These are phyloP conservation scores for Talaromyces borbonicus DNA, from an alignment of 495 filamentous ascomycete genomes.

Conservation along the genomic window DNA sequence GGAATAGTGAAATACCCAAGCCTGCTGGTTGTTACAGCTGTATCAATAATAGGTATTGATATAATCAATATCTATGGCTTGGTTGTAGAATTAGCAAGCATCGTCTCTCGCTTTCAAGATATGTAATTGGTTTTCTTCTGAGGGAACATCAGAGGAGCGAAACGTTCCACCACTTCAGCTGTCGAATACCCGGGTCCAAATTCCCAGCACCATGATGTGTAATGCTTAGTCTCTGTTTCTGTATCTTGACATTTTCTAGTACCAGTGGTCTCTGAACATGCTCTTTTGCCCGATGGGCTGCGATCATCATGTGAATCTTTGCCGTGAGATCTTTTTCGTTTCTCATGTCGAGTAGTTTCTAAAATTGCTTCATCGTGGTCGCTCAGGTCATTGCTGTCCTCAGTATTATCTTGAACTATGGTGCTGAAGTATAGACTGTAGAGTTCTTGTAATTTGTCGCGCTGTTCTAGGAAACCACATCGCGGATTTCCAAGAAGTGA, in stretches of 20 bases:
- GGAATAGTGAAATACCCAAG: background rate
- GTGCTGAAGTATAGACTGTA: background rate
- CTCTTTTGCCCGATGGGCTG: background rate
- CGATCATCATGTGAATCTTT: background rate
- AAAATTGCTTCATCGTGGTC: background rate
- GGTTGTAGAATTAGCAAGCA: background rate
- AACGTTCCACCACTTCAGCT: background rate
- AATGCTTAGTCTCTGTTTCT: background rate
- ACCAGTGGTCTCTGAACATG: background rate
- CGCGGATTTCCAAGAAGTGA: background rate
- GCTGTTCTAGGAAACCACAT: background rate
- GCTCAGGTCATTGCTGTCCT: background rate
- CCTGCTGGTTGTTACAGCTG: background rate
- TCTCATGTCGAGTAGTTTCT: background rate
- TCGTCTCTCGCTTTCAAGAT: background rate
- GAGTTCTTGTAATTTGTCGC: background rate
- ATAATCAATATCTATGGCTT: background rate
- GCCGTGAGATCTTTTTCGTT: background rate
- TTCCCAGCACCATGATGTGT: background rate
- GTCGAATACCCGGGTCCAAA: background rate
- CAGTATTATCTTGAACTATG: background rate
- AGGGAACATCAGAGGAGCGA: background rate
- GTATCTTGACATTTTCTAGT: background rate
- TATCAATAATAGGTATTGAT: background rate
- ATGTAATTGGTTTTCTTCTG: background rate